Percentiles rank a stretch among this genome's conserved stretches.
These are phyloP conservation scores for Colletotrichum tofieldiae DNA, from an alignment of 2,329 filamentous ascomycete genomes.

Conservation along the genomic window DNA sequence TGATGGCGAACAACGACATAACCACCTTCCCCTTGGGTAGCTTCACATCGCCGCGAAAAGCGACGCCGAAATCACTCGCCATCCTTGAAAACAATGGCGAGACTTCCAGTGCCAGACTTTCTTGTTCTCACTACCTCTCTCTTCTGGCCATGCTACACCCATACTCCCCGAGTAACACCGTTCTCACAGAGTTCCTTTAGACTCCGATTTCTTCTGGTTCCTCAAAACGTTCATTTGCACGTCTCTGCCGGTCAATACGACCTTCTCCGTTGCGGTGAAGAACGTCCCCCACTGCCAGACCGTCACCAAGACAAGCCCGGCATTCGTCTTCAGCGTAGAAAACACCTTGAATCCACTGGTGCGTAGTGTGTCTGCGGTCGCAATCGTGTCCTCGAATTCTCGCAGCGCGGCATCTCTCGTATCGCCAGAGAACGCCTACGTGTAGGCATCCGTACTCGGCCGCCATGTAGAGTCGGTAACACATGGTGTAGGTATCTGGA, in stretches of 20 bases:
- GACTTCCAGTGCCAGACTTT: not conserved
- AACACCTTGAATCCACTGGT: slow-evolving; percentile 3
- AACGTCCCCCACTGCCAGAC: not conserved
- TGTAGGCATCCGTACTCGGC: not conserved
- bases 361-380: not conserved
- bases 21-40: not conserved
- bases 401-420: not conserved
- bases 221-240: no score
- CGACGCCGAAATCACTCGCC: not conserved
- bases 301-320: not conserved
- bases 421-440: not conserved
- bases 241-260: not conserved
- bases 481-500: not conserved
- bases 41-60: not conserved
- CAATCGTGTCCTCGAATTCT: not conserved
- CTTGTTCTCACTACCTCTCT: not conserved
- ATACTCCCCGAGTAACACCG: not conserved
- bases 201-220: not conserved
- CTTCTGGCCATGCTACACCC: not conserved
- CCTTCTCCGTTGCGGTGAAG: not conserved
- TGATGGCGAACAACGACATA: not conserved
- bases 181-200: not conserved
- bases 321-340: not conserved
- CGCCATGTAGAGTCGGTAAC: not conserved
- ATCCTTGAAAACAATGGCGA: not conserved